Evolutionary conservation across 2,329 filamentous ascomycete species (phyloP).

Genomic region (Stemphylium beticola): DNA sequence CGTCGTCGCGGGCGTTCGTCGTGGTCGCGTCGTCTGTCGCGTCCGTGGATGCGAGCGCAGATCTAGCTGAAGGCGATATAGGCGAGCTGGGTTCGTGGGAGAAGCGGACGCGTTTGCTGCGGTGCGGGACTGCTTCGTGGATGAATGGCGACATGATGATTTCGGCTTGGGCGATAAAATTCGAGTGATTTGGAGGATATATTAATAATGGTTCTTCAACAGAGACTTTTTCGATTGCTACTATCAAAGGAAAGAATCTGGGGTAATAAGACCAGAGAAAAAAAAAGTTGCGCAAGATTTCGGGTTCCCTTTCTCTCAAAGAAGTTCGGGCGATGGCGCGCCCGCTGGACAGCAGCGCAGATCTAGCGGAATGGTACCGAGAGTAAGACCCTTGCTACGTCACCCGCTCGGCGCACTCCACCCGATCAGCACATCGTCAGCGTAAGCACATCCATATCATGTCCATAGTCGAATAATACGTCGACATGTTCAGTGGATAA

Average conservation of each 20-base stretch:
- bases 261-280: conserved; percentile 1
- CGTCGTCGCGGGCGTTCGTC: conserved; percentile 24
- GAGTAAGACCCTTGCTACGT: conserved; percentile 11
- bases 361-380: conserved; percentile 16
- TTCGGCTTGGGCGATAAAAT: neutral
- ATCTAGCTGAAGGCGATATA: conserved; percentile 18
- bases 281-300: conserved; percentile 13
- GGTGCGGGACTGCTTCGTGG: conserved; percentile 14
- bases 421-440: neutral
- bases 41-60: conserved; percentile 25
- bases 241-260: too few species aligned
- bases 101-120: conserved; percentile 35
- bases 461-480: neutral
- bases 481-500: neutral
- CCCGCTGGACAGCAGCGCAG: conserved; percentile 2
- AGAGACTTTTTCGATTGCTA: too few species aligned
- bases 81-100: conserved; percentile 27
- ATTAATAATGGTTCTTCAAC: neutral
- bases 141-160: conserved; percentile 21
- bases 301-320: neutral
- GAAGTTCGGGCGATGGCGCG: conserved; percentile 10
- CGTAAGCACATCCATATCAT: neutral
- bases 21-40: conserved; percentile 22
- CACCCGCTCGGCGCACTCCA: conserved; percentile 2
- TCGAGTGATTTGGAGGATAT: neutral